Evolutionary conservation across 2,329 filamentous ascomycete species (phyloP).

Genomic region (Calonectria henricotiae): DNA sequence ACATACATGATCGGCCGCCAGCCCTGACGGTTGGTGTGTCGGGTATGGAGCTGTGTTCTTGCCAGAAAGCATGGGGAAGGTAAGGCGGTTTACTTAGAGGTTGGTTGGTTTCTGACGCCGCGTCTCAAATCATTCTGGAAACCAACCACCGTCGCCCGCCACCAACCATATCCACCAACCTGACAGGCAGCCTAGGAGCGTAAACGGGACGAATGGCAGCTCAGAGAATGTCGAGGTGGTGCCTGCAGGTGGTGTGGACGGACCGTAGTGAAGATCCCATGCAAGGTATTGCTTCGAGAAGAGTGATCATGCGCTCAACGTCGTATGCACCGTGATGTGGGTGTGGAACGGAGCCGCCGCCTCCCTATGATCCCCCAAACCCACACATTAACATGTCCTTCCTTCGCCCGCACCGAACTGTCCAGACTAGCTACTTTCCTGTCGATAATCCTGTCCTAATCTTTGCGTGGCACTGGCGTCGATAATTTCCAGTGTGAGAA

Average conservation of each 20-base stretch:
- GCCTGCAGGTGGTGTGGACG: conserved; percentile 17
- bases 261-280: conserved; percentile 11
- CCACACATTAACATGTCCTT: neutral
- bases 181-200: conserved; percentile 2
- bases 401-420: conserved; percentile 1
- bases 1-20: conserved; percentile 10
- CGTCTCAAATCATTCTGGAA: conserved; percentile 8
- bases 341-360: neutral
- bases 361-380: neutral
- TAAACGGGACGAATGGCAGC: conserved; percentile 4
- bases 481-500: conserved; percentile 12
- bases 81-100: neutral
- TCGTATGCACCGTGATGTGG: neutral
- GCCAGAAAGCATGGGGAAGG: neutral
- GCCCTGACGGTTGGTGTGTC: conserved; percentile 13
- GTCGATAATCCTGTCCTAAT: neutral
- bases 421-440: neutral
- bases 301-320: conserved; percentile 18
- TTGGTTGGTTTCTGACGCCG: neutral
- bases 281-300: conserved; percentile 23
- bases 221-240: neutral
- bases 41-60: neutral
- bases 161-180: conserved; percentile 10
- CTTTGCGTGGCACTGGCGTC: neutral
- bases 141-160: conserved; percentile 18